These are phyloP conservation scores for Gastrolobium villosum DNA, from an alignment of 306 rosid species.

Conservation along the genomic window DNA sequence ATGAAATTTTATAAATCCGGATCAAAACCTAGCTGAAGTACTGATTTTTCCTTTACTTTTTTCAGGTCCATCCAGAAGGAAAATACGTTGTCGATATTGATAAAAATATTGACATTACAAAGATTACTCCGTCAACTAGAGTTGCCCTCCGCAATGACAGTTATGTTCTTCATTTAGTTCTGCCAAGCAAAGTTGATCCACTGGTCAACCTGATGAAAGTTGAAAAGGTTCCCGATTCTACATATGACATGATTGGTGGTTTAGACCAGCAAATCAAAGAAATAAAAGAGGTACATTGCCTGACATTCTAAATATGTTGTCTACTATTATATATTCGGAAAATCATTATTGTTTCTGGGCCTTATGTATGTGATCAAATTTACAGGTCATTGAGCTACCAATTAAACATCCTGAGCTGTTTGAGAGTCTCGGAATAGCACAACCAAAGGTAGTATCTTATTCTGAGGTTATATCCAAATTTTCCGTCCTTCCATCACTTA, in stretches of 20 bases:
- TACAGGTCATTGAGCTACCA: slow-evolving; percentile 96
- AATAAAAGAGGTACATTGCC: slow-evolving; percentile 81
- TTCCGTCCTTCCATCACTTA: neutral
- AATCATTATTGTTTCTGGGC: slow-evolving; percentile 15
- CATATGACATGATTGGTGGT: slow-evolving; percentile 99
- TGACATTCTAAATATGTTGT: neutral
- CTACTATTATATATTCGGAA: neutral
- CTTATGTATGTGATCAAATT: slow-evolving; percentile 36
- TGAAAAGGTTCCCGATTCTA: slow-evolving; percentile 99
- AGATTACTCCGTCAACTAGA: slow-evolving; percentile 96
- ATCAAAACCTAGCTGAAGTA: neutral
- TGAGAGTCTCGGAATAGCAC: slow-evolving; percentile 99
- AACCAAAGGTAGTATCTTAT: slow-evolving; percentile 80
- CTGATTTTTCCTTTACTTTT: slow-evolving; percentile 30
- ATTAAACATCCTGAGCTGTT: slow-evolving; percentile 98
- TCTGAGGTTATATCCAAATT: slow-evolving; percentile 3
- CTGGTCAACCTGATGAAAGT: slow-evolving; percentile 98
- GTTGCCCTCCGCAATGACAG: slow-evolving; percentile 99
- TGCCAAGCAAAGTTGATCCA: slow-evolving; percentile 99
- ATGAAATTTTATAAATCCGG: slow-evolving; percentile 12
- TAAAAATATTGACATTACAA: slow-evolving; percentile 91
- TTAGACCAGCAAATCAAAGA: slow-evolving; percentile 99
- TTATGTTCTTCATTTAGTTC: slow-evolving; percentile 92
- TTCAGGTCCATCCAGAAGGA: slow-evolving; percentile 98
- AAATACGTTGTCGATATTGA: slow-evolving; percentile 98